Base-by-base conservation (phyloP, 2,329 filamentous ascomycete species). In the Seiridium unicorne region DNA sequence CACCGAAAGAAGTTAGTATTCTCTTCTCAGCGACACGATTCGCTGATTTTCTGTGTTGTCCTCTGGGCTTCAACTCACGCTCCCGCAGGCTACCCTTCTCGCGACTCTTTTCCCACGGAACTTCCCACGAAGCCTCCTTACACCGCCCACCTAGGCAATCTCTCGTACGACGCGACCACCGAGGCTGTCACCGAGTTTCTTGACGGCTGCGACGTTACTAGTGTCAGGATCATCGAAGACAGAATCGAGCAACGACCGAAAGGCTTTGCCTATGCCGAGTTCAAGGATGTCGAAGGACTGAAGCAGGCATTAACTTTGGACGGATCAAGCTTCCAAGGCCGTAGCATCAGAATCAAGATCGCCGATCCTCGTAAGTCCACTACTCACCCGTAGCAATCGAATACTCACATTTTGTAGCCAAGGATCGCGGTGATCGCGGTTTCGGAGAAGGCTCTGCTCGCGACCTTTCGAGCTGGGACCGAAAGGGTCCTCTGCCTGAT, bases 241-340 rank as follows among this genome's bases (percentile, higher is more conserved):
- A 95, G 94, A 73, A 84, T 97, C 75, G 90, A 95, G 73, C 88
- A 90, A 76, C 93, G 93, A 72, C 95, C 95, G 66, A 99, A 99
- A 82, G 95, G 95, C 54, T 99, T 99, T 71, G 95, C 94, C 63
- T 99, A 99, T 75, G 94, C 96, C 66, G 95, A 99, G 76, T 99
- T 99, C 71, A 87, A 84, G 66, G 89, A 87, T 56, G 80, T 95
- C 49, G 94, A 98, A 55, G 94, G 94, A 61, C 81, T 99, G 71
- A 96, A 96, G 82, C 90, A 93, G 78, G 95, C 95, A 60, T 84
- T 99, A 65, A 86, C 88, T 61, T 84, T 95, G 64, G 93, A 93
- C 70, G 91, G 92, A 69, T 83, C 87, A 62, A 88, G 86, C 61
- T 93, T 98, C 76, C 90, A 96, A 75, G 93, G 93, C 68, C 89